phyloP scores from a whole-genome alignment of 2,329 filamentous ascomycete species.

The Aspergillus carbonarius region DNA sequence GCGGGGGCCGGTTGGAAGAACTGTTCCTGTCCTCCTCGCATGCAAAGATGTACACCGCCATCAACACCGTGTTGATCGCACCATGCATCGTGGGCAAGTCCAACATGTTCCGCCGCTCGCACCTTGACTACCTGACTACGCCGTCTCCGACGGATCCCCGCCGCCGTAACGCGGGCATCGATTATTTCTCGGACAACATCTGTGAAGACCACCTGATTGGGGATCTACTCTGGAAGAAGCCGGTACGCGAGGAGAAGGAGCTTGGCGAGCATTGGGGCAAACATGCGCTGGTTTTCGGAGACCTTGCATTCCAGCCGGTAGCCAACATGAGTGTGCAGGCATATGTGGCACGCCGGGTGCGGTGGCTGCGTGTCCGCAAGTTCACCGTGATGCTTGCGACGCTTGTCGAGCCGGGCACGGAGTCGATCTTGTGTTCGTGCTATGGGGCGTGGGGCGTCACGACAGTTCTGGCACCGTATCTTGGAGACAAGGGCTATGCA shows the following conservation, averaged over 20 bases:
- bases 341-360: slow-evolving; percentile 76
- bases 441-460: slow-evolving; percentile 79
- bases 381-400: slow-evolving; percentile 90
- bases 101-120: slow-evolving; percentile 95
- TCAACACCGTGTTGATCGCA: slow-evolving; percentile 87
- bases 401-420: slow-evolving; percentile 87
- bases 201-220: slow-evolving; percentile 97
- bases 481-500: slow-evolving; percentile 44
- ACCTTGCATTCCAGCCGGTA: slow-evolving; percentile 88
- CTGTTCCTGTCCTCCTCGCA: slow-evolving; percentile 92
- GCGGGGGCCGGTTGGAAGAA: slow-evolving; percentile 85
- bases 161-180: slow-evolving; percentile 65
- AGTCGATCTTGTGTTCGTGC: slow-evolving; percentile 78
- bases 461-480: slow-evolving; percentile 60
- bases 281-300: slow-evolving; percentile 80
- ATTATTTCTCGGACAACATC: slow-evolving; percentile 93
- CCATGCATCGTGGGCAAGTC: slow-evolving; percentile 96
- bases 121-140: slow-evolving; percentile 71
- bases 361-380: slow-evolving; percentile 92
- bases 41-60: slow-evolving; percentile 96
- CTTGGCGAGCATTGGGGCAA: slow-evolving; percentile 59
- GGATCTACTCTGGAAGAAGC: slow-evolving; percentile 75
- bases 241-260: slow-evolving; percentile 38
- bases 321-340: slow-evolving; percentile 72
- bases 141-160: slow-evolving; percentile 50